Evolutionary conservation across 305 asterid genomes (phyloP), one percentile per base, ranked within the genome.

Genomic region (Solanum aculeatissimum): DNA sequence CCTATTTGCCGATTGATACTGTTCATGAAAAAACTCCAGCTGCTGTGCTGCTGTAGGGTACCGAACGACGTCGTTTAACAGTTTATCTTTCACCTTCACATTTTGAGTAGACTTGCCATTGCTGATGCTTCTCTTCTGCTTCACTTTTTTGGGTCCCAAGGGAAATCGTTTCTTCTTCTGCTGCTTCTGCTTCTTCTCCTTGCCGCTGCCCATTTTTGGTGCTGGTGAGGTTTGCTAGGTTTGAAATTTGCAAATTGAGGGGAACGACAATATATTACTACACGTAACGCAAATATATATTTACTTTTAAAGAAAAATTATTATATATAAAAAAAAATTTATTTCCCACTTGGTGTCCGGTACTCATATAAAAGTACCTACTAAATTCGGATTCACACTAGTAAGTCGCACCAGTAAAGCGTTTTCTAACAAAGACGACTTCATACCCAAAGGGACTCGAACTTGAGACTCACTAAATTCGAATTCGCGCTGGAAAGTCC

Each of bases 1-100:
- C 75, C 89, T 86, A 77, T 91, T 93, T 60, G 91, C 89, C 2
- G 97, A 90, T 82, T 94, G 92, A 88, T 91, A 94, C 88, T 91
- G 95, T 60, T 91, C 77, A 68, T 92, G 81, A 70, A 96, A 92
- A 88, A 85, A 96, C 53, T 84, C 86, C 86, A 93, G 88, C 91
- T 95, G 98, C 86, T 93, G 94, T 40, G 92, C 88, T 58, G 92
- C 91, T 27, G 91, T 90, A 1, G 94, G 91, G 71, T 69, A 58
- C 57, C 84, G 86, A 12, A 91, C 88, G 83, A 54, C 87, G 8
- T 35, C 87, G 66, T 43, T 91, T 77, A 35, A 68, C 75, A 38
- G 27, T 4, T 65, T 12, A 14, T 45, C 54, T 66, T 83, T 69
- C 1, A 27, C 38, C 16, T 45, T 58, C 21, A 1, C 10, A 68